Evolutionary conservation across 2,329 filamentous ascomycete species (phyloP).

Genomic region (Ophiostoma montium): DNA sequence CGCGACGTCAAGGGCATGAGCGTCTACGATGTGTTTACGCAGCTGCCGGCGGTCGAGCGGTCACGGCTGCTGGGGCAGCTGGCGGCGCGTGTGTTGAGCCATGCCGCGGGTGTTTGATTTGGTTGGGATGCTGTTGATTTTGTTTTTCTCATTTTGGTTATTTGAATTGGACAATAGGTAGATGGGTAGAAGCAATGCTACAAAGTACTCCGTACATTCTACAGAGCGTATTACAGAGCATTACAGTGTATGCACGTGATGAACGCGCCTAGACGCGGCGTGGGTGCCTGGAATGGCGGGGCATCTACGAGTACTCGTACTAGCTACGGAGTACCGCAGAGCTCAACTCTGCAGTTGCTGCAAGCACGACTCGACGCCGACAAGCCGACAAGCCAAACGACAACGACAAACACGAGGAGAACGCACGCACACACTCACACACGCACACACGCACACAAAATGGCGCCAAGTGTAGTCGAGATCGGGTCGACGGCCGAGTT

Average conservation of each 20-base stretch:
- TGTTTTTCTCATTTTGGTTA: too few relatives aligned
- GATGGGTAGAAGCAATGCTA: too few relatives aligned
- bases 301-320: too few relatives aligned
- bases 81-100: conserved; percentile 74
- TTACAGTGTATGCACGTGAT: too few relatives aligned
- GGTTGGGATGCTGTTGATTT: background rate
- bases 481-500: conserved; percentile 47
- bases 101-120: conserved; percentile 42
- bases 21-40: conserved; percentile 83
- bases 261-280: too few relatives aligned
- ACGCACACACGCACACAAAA: background rate
- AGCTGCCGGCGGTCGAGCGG: conserved; percentile 71
- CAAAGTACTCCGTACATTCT: too few relatives aligned
- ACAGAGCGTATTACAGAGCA: too few relatives aligned
- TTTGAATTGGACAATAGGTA: too few relatives aligned
- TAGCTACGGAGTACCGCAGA: too few relatives aligned
- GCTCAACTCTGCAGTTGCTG: background rate
- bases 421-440: background rate
- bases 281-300: too few relatives aligned
- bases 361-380: too few relatives aligned
- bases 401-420: background rate
- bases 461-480: conserved; percentile 18
- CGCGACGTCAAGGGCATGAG: conserved; percentile 87
- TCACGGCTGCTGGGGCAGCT: conserved; percentile 69
- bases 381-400: background rate